Evolutionary conservation across 2,329 filamentous ascomycete genomes (phyloP), one percentile per base, ranked within the genome.

Genomic region (Alternaria dauci): DNA sequence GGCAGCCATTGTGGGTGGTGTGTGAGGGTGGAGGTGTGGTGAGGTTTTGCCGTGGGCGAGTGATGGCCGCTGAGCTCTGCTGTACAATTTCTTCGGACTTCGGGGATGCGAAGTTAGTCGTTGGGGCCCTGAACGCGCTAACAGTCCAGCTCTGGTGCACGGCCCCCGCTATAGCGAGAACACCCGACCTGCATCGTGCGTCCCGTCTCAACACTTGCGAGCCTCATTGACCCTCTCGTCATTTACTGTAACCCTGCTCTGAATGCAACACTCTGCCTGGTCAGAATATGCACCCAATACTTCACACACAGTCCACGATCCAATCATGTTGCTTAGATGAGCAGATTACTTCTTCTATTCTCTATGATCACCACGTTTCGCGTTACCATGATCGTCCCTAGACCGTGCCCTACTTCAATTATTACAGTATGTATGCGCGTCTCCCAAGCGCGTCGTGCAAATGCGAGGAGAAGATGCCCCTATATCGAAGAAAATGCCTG

Each of bases 1-100:
- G 76, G 83, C 82, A 75, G 85, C 83, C 87, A 89, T 89, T 76
- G 53, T 52, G 57, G 32, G 28, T 36, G 26, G 16, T 48, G 54
- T 62, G 61, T 25, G 53, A 25, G 51, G 53, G 58, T 60, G 61
- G 65, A 60, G 59, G 66, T 64, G 63, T 66, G 58, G 62, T 67
- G 61, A 61, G 59, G 61, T 46, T 57, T 62, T 67, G 61, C 66
- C 68, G 65, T 51, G 63, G 66, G 69, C 66, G 66, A 65, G 65
- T 65, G 65, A 69, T 70, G 68, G 69, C 71, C 69, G 69, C 62
- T 62, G 59, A 61, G 67, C 65, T 63, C 39, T 50, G 57, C 63
- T 63, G 48, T 61, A 68, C 59, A 71, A 66, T 69, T 68, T 68
- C 65, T 68, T 68, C 65, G 59, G 62, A 65, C 56, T 58, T 67